Conservation (phyloP, 192 early-diverging fungal species). For the Allomyces arbusculus region DNA sequence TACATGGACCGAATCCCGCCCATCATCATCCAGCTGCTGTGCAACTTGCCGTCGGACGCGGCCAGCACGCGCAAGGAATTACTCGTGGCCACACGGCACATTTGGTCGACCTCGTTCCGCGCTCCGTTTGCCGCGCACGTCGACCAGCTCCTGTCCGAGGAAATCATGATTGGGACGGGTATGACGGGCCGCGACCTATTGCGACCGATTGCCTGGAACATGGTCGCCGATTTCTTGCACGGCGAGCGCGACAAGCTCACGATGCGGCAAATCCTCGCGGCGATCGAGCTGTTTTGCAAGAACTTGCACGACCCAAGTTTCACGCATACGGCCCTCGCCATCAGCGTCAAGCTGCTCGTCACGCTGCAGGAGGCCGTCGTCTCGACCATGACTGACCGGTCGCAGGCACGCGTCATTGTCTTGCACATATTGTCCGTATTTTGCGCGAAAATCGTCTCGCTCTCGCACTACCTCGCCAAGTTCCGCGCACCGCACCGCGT, state of each 20-base stretch:
- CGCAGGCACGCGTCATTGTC: conserved; percentile 16
- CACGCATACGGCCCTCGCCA: conserved; percentile 80
- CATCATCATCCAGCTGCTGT: conserved; percentile 67
- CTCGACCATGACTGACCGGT: conserved; percentile 35
- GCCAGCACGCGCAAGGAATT: conserved; percentile 87
- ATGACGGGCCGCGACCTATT: conserved; percentile 83
- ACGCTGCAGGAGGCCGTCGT: conserved; percentile 77
- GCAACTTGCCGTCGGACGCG: conserved; percentile 83
- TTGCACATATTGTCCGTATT: neutral
- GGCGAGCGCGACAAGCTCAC: conserved; percentile 75
- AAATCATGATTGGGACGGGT: conserved; percentile 78
- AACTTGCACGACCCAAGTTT: conserved; percentile 86
- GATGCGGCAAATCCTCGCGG: conserved; percentile 52
- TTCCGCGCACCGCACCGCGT: no score
- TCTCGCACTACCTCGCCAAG: no score
- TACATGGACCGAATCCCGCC: conserved; percentile 68
- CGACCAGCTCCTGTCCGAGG: conserved; percentile 82
- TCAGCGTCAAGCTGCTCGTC: conserved; percentile 84
- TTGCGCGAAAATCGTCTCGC: neutral
- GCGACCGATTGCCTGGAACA: conserved; percentile 77
- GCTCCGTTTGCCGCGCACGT: conserved; percentile 73
- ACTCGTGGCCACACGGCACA: conserved; percentile 80
- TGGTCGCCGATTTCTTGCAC: conserved; percentile 89
- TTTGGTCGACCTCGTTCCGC: conserved; percentile 81
- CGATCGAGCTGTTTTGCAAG: conserved; percentile 75